Evolutionary conservation across 306 rosid species (phyloP).

Genomic region (Castanea sativa): DNA sequence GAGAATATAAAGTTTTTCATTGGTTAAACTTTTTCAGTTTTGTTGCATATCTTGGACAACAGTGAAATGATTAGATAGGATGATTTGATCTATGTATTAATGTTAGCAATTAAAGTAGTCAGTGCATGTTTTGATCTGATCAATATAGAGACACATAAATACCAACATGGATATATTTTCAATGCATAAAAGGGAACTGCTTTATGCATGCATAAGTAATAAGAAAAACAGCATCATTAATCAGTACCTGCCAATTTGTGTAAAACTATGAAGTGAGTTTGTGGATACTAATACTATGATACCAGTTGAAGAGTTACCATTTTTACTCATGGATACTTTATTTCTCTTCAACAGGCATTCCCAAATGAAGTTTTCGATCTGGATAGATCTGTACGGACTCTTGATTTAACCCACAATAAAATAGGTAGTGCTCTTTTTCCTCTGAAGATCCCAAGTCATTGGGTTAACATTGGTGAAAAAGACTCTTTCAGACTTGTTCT

Average conservation of each 20-base stretch:
- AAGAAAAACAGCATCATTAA: background rate
- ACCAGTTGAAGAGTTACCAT: background rate
- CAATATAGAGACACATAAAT: background rate
- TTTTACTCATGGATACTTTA: constrained; percentile 12
- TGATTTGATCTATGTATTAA: background rate
- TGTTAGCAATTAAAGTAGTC: background rate
- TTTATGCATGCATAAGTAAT: background rate
- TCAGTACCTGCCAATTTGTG: background rate
- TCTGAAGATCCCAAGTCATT: background rate
- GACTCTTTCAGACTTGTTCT: constrained; percentile 1
- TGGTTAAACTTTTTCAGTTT: background rate
- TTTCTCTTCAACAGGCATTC: constrained; percentile 52
- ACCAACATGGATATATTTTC: background rate
- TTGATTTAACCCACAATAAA: constrained; percentile 81
- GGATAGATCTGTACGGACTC: constrained; percentile 80
- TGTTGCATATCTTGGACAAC: background rate
- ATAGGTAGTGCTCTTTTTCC: constrained; percentile 45
- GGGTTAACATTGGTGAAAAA: constrained; percentile 15
- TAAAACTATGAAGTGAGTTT: background rate
- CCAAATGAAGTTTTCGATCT: constrained; percentile 77
- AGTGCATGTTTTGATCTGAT: background rate
- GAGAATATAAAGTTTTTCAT: background rate
- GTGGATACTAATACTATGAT: background rate
- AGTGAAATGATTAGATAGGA: background rate
- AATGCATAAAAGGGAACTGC: background rate